Base-by-base conservation (phyloP, 805 yeast genomes). In the Sugiyamaella lignohabitans region DNA sequence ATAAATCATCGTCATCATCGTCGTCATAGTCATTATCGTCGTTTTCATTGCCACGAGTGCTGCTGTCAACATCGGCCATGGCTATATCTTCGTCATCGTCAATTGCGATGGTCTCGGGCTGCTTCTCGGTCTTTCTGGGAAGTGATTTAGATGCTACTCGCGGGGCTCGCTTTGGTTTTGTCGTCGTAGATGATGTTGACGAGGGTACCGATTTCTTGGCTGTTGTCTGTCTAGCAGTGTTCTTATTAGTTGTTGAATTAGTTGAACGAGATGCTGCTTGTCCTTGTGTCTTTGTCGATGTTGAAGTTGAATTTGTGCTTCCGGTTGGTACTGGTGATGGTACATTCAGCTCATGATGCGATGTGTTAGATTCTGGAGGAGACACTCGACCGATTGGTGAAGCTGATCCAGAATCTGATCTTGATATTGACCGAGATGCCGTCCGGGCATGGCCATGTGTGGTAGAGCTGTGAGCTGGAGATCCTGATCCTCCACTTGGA, bases 1-100 rank as follows among this genome's bases (percentile, higher is more conserved):
- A 57, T 2, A 60, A 45, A 22, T 54, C 62, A 35, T 59, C 60
- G 36, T 61, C 60, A 11, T 58, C 62, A 20, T 59, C 63, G n/a
- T 57, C 62, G 19, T 50, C 53, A 23, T 49, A 44, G 14, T 48
- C 51, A 38, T 16, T 38, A 8, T 42, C 48, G 18, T 44, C 44
- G 3, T 27, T 30, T 5, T n/a, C 43, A 16, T 40, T 35, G n/a
- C 11, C 11, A 20, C 10, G 19, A 17, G 24, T 24, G 11, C 20
- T 23, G 29, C 20, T 22, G 5, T 42, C 22, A 39, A 27, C 18
- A n/a, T 21, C 16, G 10, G 30, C 11, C 30, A n/a, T n/a, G n/a
- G n/a, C n/a, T n/a, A n/a, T n/a, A n/a, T n/a, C n/a, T n/a, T n/a
- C n/a, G 14, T 27, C 32, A 27, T 27, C 3, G 14, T 27, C 32